phyloP scores from a whole-genome alignment of 495 filamentous ascomycete genomes.

The Penicillium psychrofluorescens region DNA sequence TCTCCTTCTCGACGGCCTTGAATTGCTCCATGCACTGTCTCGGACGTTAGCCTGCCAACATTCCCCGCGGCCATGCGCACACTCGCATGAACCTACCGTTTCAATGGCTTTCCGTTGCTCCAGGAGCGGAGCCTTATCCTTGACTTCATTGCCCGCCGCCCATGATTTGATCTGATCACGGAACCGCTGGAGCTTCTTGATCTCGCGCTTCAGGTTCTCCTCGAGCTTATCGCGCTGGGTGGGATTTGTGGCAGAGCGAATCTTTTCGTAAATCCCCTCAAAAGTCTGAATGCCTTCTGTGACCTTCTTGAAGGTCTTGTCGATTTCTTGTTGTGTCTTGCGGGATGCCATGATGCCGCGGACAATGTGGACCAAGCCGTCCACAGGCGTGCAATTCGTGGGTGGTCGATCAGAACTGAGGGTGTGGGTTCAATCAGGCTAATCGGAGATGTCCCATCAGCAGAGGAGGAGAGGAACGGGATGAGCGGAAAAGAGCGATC shows the following conservation, averaged over 20 bases:
- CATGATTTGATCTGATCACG: slow-evolving; percentile 99
- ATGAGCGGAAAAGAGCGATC: slow-evolving; percentile 5
- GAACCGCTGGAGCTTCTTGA: slow-evolving; percentile 97
- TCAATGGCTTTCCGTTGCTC: slow-evolving; percentile 94
- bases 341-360: slow-evolving; percentile 69
- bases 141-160: slow-evolving; percentile 95
- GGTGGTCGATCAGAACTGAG: slow-evolving; percentile 9
- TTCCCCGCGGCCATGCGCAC: slow-evolving; percentile 2
- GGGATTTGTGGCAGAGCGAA: slow-evolving; percentile 77
- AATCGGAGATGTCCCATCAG: slow-evolving; percentile 5
- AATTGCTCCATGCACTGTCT: slow-evolving; percentile 97
- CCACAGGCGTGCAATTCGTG: slow-evolving; percentile 8
- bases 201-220: slow-evolving; percentile 95
- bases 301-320: slow-evolving; percentile 98
- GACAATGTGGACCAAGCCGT: slow-evolving; percentile 17
- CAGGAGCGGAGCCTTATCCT: slow-evolving; percentile 91
- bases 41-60: slow-evolving; percentile 16
- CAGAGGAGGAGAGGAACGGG: not conserved
- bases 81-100: slow-evolving; percentile 51
- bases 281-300: slow-evolving; percentile 87
- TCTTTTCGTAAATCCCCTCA: slow-evolving; percentile 92
- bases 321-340: slow-evolving; percentile 94
- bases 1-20: slow-evolving; percentile 99
- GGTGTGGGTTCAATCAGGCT: slow-evolving; percentile 16
- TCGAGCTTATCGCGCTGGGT: slow-evolving; percentile 98